These are phyloP conservation scores for Leccinellum luteum DNA, from an alignment of 768 basidiomycete species.

Conservation along the genomic window DNA sequence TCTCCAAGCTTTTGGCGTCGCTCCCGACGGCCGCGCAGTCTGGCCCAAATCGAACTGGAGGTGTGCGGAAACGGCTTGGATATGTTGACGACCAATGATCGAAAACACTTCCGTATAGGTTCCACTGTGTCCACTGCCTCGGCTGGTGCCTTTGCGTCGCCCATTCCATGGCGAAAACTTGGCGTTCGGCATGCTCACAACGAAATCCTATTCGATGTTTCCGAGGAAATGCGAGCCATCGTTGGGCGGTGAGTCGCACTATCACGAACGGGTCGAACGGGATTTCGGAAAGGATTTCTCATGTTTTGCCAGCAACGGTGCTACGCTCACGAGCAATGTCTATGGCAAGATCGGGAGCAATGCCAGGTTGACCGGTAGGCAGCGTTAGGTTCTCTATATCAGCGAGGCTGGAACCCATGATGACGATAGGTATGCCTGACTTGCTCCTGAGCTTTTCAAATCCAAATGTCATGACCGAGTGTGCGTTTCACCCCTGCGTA, in stretches of 20 bases:
- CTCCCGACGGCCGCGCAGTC: slow-evolving; percentile 27
- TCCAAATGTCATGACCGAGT: slow-evolving; percentile 68
- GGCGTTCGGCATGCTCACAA: slow-evolving; percentile 82
- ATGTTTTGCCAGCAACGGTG: slow-evolving; percentile 53
- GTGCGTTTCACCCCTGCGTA: slow-evolving; percentile 91
- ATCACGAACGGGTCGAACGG: neutral
- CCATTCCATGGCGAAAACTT: slow-evolving; percentile 91
- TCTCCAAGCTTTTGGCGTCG: slow-evolving; percentile 62
- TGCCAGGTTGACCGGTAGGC: slow-evolving; percentile 68
- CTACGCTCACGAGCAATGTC: slow-evolving; percentile 61
- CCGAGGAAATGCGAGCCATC: slow-evolving; percentile 69
- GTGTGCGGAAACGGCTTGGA: slow-evolving; percentile 7
- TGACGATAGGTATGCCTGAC: slow-evolving; percentile 77
- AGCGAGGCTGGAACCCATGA: neutral
- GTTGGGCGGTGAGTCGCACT: slow-evolving; percentile 25
- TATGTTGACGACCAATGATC: neutral
- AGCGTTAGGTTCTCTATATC: neutral
- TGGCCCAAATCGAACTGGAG: slow-evolving; percentile 28
- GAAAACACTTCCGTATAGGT: slow-evolving; percentile 10
- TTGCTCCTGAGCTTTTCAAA: slow-evolving; percentile 75
- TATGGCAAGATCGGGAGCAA: slow-evolving; percentile 80
- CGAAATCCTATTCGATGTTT: slow-evolving; percentile 91
- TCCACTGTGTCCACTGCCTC: slow-evolving; percentile 36
- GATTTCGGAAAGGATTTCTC: neutral
- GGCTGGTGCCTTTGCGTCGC: slow-evolving; percentile 70